Percentiles rank a stretch among this genome's conserved stretches.
These are phyloP conservation scores for Garcia nutans DNA, from an alignment of 345 rosid species.

Conservation along the genomic window DNA sequence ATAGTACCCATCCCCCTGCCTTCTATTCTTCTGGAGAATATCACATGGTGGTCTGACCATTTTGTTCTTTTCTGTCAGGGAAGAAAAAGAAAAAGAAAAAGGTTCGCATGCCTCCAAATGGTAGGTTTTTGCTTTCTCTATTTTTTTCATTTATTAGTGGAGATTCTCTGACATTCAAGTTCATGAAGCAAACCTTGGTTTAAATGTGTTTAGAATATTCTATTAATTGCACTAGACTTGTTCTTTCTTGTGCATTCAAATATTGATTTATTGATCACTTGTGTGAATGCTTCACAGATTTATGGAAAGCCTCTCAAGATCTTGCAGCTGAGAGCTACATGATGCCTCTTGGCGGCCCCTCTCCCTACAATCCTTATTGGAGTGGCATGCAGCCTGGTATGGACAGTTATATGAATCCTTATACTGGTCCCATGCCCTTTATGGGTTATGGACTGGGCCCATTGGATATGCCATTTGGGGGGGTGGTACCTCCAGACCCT, in stretches of 20 bases:
- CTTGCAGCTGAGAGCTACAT: conserved; percentile 62
- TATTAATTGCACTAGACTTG: background rate
- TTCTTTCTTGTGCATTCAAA: background rate
- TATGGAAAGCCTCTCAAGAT: conserved; percentile 74
- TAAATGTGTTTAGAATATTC: too few relatives aligned
- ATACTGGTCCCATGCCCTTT: conserved; percentile 53
- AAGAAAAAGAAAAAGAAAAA: conserved; percentile 88
- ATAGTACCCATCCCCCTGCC: background rate
- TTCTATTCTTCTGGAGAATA: background rate
- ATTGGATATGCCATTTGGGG: conserved; percentile 58
- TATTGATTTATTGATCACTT: conserved; percentile 1
- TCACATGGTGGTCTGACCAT: background rate
- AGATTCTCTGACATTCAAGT: background rate
- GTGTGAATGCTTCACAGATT: conserved; percentile 42
- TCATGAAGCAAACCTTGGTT: background rate
- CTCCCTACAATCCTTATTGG: conserved; percentile 71
- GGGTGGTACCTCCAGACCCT: conserved; percentile 61
- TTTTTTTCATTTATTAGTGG: background rate
- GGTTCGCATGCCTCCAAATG: conserved; percentile 57
- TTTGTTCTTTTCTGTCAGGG: conserved; percentile 41
- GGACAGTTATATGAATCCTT: conserved; percentile 59
- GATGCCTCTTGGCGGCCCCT: conserved; percentile 82
- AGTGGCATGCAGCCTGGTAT: conserved; percentile 75
- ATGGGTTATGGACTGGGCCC: conserved; percentile 64
- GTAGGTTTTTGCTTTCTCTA: conserved; percentile 25